phyloP scores from a whole-genome alignment of 805 yeast species.

The Suhomyces kilbournensis region DNA sequence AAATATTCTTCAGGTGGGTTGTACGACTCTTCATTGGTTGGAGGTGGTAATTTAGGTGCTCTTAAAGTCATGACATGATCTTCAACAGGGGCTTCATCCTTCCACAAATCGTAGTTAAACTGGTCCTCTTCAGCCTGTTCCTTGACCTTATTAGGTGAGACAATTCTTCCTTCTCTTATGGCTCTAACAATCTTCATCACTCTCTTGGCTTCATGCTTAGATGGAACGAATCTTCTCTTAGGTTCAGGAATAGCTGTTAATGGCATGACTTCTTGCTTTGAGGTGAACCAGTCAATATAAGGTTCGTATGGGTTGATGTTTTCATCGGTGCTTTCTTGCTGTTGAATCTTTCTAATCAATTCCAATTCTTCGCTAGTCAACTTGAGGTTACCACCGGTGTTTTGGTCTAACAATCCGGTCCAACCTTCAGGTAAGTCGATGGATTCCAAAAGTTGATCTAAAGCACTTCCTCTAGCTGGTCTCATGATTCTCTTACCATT shows the following conservation, averaged over 20 bases:
- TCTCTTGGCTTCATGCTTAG: conserved; percentile 93
- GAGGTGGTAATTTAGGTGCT: conserved; percentile 95
- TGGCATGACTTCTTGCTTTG: conserved; percentile 83
- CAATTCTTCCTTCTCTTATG: conserved; percentile 91
- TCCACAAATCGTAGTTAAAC: conserved; percentile 79
- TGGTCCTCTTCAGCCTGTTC: conserved; percentile 52
- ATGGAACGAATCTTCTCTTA: conserved; percentile 92
- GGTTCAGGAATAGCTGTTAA: conserved; percentile 94
- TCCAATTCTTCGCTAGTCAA: conserved; percentile 85
- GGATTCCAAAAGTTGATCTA: conserved; percentile 82
- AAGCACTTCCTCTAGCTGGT: conserved; percentile 95
- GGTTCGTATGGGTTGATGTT: conserved; percentile 86
- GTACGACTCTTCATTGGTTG: conserved; percentile 93
- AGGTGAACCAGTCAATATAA: conserved; percentile 92
- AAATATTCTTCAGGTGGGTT: conserved; percentile 97
- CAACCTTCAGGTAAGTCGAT: conserved; percentile 97
- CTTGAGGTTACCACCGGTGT: conserved; percentile 82
- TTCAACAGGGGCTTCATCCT: conserved; percentile 47
- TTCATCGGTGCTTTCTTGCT: conserved; percentile 80
- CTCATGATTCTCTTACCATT: conserved; percentile 98
- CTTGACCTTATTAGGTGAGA: conserved; percentile 64
- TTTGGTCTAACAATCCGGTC: conserved; percentile 92
- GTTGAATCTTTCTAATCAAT: conserved; percentile 79
- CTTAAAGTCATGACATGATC: conserved; percentile 90
- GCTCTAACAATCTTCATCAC: conserved; percentile 96